Evolutionary conservation across 345 rosid species (phyloP).

Genomic region (Erysimum cheiranthoides): DNA sequence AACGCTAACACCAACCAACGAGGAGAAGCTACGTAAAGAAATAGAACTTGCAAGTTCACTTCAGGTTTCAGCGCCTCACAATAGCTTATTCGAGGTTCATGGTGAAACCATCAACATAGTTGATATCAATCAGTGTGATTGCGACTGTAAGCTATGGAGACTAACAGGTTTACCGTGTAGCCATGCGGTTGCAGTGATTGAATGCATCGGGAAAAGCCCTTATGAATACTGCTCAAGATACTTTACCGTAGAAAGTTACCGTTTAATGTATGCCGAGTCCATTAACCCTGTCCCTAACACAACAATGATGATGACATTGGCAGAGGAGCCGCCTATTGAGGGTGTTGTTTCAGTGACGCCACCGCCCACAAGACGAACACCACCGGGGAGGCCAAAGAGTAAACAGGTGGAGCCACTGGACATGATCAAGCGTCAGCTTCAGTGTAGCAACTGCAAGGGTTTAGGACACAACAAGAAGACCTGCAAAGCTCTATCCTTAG

Average conservation of each 20-base stretch:
- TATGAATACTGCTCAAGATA: conserved; percentile 84
- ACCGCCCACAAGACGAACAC: conserved; percentile 78
- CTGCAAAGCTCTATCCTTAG: conserved; percentile 58
- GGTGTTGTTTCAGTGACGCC: conserved; percentile 65
- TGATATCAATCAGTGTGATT: conserved; percentile 71
- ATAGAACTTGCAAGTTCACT: conserved; percentile 54
- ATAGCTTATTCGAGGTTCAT: conserved; percentile 67
- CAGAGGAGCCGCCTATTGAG: conserved; percentile 46
- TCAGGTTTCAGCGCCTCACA: conserved; percentile 59
- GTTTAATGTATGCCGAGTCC: conserved; percentile 62
- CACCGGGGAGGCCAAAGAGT: conserved; percentile 80
- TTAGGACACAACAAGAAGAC: conserved; percentile 94
- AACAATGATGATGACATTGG: conserved; percentile 47
- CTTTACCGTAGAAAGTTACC: conserved; percentile 63
- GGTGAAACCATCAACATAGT: conserved; percentile 70
- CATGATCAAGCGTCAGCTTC: conserved; percentile 77
- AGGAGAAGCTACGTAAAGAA: conserved; percentile 74
- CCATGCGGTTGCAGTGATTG: conserved; percentile 75
- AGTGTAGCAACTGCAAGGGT: conserved; percentile 96
- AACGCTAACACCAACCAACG: conserved; percentile 72
- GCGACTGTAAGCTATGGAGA: conserved; percentile 83
- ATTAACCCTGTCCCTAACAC: conserved; percentile 79
- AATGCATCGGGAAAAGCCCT: conserved; percentile 62
- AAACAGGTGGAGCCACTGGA: conserved; percentile 68
- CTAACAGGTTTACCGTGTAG: conserved; percentile 78